Conservation (phyloP, 257 asterid genomes). For the Marsdenia floribunda region DNA sequence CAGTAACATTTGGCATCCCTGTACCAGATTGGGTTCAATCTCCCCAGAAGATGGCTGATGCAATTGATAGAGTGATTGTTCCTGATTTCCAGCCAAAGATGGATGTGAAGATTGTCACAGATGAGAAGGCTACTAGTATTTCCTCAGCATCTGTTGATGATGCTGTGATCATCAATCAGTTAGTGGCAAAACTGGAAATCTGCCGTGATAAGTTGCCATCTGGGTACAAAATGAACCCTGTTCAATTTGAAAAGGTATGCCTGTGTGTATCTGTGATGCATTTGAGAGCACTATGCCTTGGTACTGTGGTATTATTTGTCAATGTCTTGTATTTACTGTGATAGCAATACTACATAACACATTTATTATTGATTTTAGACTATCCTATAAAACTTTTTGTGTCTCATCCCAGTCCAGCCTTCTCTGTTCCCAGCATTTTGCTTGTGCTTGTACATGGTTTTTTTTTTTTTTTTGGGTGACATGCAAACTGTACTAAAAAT, state of each 20-base stretch:
- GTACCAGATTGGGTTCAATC: slow-evolving; percentile 76
- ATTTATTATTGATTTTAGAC: neutral
- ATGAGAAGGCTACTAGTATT: slow-evolving; percentile 81
- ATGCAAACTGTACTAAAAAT: neutral
- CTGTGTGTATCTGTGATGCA: neutral
- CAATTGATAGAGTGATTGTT: slow-evolving; percentile 51
- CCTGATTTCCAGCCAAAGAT: slow-evolving; percentile 68
- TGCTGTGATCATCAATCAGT: slow-evolving; percentile 55
- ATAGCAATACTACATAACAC: neutral
- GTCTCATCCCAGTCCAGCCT: neutral
- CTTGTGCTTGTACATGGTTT: neutral
- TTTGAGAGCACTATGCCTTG: neutral
- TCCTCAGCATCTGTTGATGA: slow-evolving; percentile 77
- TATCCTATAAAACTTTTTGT: neutral
- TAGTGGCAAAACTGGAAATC: slow-evolving; percentile 63
- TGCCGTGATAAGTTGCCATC: slow-evolving; percentile 45
- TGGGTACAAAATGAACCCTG: slow-evolving; percentile 74
- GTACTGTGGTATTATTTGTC: neutral
- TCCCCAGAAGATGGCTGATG: slow-evolving; percentile 60
- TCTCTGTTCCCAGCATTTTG: neutral
- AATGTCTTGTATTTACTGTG: neutral
- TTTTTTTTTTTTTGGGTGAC: neutral
- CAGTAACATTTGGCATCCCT: slow-evolving; percentile 76
- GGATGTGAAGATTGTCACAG: slow-evolving; percentile 72
- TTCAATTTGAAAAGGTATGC: slow-evolving; percentile 83